Evolutionary conservation across 164 flowering plant genomes (phyloP).

Genomic region (Sedum album): DNA sequence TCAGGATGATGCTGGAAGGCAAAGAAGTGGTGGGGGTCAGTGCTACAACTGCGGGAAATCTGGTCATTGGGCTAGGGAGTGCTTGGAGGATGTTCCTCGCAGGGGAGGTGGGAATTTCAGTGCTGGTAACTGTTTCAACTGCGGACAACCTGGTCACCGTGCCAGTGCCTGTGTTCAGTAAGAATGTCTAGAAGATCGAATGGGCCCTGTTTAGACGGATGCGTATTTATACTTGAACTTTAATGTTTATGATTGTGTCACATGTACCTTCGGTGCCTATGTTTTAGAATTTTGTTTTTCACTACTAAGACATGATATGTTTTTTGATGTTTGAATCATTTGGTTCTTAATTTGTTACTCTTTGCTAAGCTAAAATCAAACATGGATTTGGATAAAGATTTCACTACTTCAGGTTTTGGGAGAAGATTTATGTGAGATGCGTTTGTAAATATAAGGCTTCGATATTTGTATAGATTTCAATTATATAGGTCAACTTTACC

Average conservation of each 20-base stretch:
- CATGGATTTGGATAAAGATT: no score
- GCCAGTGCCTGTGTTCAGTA: background rate
- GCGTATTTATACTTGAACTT: background rate
- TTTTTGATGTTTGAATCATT: background rate
- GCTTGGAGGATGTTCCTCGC: background rate
- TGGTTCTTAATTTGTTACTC: background rate
- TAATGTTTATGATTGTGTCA: background rate
- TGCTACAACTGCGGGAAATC: background rate
- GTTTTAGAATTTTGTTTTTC: background rate
- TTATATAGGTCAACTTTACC: no score
- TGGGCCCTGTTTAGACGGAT: background rate
- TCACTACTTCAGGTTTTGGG: no score
- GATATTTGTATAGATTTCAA: no score
- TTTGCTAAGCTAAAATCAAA: no score
- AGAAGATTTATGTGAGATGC: no score
- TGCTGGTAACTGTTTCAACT: constrained; percentile 5
- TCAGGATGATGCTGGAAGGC: background rate
- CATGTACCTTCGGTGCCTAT: background rate
- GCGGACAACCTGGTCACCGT: constrained; percentile 3
- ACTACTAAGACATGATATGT: background rate
- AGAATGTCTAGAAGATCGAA: background rate
- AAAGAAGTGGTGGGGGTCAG: background rate
- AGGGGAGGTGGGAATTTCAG: background rate
- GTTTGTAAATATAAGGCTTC: no score
- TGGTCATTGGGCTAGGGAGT: constrained; percentile 1